Conservation (phyloP, 2,329 filamentous ascomycete genomes). For the Claviceps purpurea region DNA sequence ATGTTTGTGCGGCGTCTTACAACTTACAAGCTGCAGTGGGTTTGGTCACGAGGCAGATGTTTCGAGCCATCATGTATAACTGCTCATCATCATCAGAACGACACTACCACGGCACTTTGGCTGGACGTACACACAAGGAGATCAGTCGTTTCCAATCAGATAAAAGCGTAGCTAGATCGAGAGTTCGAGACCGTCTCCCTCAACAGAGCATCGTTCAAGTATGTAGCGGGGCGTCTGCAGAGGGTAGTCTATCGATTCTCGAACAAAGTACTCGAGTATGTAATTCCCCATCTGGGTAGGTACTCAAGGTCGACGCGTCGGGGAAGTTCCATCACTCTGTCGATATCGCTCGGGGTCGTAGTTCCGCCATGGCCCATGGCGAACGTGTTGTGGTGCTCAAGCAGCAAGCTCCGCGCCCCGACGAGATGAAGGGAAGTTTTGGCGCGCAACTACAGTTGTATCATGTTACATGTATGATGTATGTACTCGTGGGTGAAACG, state of each 20-base stretch:
- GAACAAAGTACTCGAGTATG: slow-evolving; percentile 4
- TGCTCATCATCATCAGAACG: neutral
- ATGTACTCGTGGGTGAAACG: no score
- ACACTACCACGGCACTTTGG: neutral
- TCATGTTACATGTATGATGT: no score
- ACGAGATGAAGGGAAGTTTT: no score
- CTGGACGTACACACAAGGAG: slow-evolving; percentile 1
- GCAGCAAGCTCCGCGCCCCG: no score
- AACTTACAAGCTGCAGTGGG: slow-evolving; percentile 4
- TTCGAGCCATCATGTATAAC: neutral
- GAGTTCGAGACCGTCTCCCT: neutral
- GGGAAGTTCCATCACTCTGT: neutral
- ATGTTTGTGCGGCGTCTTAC: slow-evolving; percentile 2
- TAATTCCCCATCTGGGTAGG: slow-evolving; percentile 5
- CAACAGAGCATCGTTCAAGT: slow-evolving; percentile 3
- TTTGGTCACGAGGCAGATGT: neutral
- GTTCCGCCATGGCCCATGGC: no score
- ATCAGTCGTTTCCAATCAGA: slow-evolving; percentile 4
- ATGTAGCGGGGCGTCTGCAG: slow-evolving; percentile 4
- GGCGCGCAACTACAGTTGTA: no score
- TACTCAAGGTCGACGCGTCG: neutral
- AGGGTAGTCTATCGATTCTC: slow-evolving; percentile 2
- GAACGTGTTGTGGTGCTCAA: no score
- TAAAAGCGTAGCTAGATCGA: neutral
- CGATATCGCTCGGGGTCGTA: neutral